Percentiles rank a stretch among this genome's conserved stretches.
Evolutionary conservation across 306 rosid species (phyloP).

Genomic region (Clitoria ternatea): DNA sequence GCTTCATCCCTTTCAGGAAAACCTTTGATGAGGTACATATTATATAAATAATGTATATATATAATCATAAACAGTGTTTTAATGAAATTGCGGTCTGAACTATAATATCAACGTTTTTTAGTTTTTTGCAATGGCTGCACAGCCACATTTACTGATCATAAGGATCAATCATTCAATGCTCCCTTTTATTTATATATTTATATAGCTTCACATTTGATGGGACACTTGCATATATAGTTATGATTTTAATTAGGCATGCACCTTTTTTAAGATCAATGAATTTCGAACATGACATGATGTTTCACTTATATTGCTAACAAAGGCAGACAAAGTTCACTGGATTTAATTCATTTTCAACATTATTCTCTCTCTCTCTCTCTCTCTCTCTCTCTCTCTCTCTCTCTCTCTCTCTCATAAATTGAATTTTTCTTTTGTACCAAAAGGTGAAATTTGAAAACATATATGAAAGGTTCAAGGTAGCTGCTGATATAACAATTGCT

Average conservation of each 20-base stretch:
- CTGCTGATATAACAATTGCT: slow-evolving; percentile 46
- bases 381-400: too few species aligned
- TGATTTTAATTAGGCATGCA: slow-evolving; percentile 8
- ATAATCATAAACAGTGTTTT: too few species aligned
- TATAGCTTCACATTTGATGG: neutral
- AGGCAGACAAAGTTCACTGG: neutral
- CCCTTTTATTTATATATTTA: neutral
- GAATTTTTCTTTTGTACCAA: slow-evolving; percentile 3
- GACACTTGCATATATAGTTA: neutral
- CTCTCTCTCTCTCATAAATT: too few species aligned
- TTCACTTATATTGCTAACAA: slow-evolving; percentile 3
- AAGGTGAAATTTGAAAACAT: neutral
- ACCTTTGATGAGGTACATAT: slow-evolving; percentile 60
- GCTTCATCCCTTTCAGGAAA: slow-evolving; percentile 77
- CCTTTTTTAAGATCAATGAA: neutral
- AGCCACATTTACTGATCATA: too few species aligned
- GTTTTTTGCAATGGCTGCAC: too few species aligned
- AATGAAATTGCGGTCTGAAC: too few species aligned
- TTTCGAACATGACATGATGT: slow-evolving; percentile 8
- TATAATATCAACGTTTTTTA: too few species aligned
- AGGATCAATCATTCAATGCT: neutral
- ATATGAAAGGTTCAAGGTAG: slow-evolving; percentile 22
- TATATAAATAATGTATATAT: neutral
- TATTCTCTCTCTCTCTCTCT: too few species aligned
- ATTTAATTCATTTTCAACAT: slow-evolving; percentile 13